These are phyloP conservation scores for Beta macrorhiza DNA, from an alignment of 179 eudicot species.

Conservation along the genomic window DNA sequence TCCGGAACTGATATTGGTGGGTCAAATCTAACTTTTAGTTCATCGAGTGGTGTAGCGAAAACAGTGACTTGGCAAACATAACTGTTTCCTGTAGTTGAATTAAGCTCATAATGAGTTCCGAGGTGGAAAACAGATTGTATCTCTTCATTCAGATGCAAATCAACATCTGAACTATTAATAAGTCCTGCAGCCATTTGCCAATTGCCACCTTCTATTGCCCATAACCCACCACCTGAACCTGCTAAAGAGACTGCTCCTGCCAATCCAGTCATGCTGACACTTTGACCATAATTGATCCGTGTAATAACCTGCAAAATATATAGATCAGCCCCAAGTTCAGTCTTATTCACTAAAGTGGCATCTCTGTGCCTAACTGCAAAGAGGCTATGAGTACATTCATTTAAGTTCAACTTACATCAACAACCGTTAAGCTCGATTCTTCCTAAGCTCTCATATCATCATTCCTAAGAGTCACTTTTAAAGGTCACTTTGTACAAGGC, in stretches of 20 bases:
- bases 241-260: constrained; percentile 96
- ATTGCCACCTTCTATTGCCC: constrained; percentile 90
- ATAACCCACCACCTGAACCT: constrained; percentile 78
- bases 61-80: constrained; percentile 73
- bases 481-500: not conserved
- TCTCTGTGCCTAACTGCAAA: not conserved
- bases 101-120: constrained; percentile 69
- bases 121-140: constrained; percentile 59
- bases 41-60: constrained; percentile 82
- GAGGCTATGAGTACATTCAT: not conserved
- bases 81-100: constrained; percentile 64
- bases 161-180: constrained; percentile 58
- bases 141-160: constrained; percentile 73
- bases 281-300: constrained; percentile 89
- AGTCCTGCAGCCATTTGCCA: constrained; percentile 90
- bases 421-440: not conserved
- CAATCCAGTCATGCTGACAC: constrained; percentile 80
- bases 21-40: constrained; percentile 51
- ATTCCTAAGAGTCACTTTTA: not conserved
- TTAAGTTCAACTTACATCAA: not conserved
- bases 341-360: not conserved
- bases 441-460: constrained; percentile 1
- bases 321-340: constrained; percentile 9
- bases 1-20: constrained; percentile 66
- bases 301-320: constrained; percentile 68